phyloP scores from a whole-genome alignment of 352 stramenopile genomes.

The Blastocystis hominis region DNA sequence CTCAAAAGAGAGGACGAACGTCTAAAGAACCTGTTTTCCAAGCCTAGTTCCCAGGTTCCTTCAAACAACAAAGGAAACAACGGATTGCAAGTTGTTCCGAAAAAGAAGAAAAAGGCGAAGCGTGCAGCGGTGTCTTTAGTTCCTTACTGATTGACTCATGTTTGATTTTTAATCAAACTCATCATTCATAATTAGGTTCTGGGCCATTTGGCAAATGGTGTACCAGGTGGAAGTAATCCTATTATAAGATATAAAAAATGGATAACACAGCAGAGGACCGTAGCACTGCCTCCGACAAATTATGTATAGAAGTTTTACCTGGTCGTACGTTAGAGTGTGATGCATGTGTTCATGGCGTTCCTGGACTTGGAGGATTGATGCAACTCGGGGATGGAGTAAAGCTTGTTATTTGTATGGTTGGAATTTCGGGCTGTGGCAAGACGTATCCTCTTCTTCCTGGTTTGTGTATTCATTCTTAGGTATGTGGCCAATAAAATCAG shows the following conservation, averaged over 20 bases:
- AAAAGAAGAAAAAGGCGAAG: neutral
- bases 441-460: neutral
- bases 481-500: slow-evolving; percentile 56
- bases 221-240: too few relatives aligned
- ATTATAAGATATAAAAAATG: too few relatives aligned
- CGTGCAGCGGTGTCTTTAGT: neutral
- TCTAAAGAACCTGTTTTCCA: neutral
- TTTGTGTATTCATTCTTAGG: neutral
- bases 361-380: slow-evolving; percentile 55
- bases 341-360: slow-evolving; percentile 32
- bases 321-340: slow-evolving; percentile 14
- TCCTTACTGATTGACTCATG: neutral
- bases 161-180: neutral
- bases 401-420: slow-evolving; percentile 55
- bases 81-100: neutral
- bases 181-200: too few relatives aligned
- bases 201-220: too few relatives aligned
- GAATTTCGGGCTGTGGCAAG: slow-evolving; percentile 50
- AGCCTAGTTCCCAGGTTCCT: neutral
- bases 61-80: neutral
- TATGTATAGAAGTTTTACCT: neutral
- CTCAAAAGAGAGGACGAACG: neutral
- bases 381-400: slow-evolving; percentile 55
- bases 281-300: neutral
- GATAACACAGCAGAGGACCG: too few relatives aligned